Evolutionary conservation across 345 rosid genomes (phyloP).

Genomic region (Barbarea vulgaris): DNA sequence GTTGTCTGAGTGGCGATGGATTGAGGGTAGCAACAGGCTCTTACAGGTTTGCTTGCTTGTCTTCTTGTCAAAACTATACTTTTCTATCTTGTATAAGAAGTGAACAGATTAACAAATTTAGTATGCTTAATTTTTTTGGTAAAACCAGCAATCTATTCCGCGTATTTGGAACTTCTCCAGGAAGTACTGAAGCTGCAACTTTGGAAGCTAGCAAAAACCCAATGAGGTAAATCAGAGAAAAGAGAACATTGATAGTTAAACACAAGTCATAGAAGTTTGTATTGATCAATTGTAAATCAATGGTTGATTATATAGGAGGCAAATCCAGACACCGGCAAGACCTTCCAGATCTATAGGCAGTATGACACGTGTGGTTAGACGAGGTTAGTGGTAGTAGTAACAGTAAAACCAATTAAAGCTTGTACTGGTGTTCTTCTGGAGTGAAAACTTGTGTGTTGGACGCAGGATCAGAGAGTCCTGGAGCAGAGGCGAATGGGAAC

Average conservation of each 20-base stretch:
- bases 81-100: slow-evolving; percentile 1
- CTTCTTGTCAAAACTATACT: slow-evolving; percentile 21
- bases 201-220: slow-evolving; percentile 99
- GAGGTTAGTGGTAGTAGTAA: slow-evolving; percentile 59
- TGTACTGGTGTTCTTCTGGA: not conserved
- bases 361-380: slow-evolving; percentile 89
- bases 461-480: slow-evolving; percentile 83
- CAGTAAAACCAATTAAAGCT: not conserved
- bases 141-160: slow-evolving; percentile 91
- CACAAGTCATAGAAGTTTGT: not conserved
- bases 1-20: slow-evolving; percentile 96
- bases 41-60: slow-evolving; percentile 66
- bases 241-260: slow-evolving; percentile 1
- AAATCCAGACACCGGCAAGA: slow-evolving; percentile 90
- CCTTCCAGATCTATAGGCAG: slow-evolving; percentile 88
- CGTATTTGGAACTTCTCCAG: slow-evolving; percentile 77
- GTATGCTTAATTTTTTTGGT: not conserved
- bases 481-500: slow-evolving; percentile 90
- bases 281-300: slow-evolving; percentile 19
- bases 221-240: slow-evolving; percentile 66
- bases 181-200: slow-evolving; percentile 85
- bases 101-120: not conserved
- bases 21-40: slow-evolving; percentile 95
- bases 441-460: slow-evolving; percentile 24
- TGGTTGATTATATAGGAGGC: slow-evolving; percentile 46